phyloP scores from a whole-genome alignment of 2,329 filamentous ascomycete species.

The Nothophoma quercina region DNA sequence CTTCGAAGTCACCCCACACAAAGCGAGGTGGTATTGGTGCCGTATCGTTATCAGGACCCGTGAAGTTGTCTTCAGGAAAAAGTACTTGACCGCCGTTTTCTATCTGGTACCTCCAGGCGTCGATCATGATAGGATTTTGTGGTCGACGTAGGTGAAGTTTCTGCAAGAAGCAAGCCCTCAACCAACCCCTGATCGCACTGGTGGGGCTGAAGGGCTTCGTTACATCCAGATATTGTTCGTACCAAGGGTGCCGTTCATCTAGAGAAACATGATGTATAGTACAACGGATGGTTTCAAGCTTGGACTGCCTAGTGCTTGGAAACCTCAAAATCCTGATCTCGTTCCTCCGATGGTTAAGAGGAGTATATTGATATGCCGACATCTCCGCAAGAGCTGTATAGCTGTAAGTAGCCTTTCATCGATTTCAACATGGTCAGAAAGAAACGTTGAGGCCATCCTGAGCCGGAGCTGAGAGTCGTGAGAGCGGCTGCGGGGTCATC shows the following conservation, averaged over 20 bases:
- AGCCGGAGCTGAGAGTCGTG: no score
- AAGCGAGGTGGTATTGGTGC: background rate
- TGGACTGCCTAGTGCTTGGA: no score
- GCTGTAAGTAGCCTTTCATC: no score
- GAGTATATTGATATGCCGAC: background rate
- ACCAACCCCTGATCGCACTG: background rate
- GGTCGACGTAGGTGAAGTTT: background rate
- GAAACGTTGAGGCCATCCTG: no score
- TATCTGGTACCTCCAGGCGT: background rate
- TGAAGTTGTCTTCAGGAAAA: background rate
- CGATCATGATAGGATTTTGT: background rate
- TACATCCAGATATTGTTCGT: background rate
- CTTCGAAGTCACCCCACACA: constrained; percentile 1
- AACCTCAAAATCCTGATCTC: background rate
- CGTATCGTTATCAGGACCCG: no score
- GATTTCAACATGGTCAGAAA: no score
- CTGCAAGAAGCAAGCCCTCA: background rate
- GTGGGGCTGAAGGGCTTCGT: background rate
- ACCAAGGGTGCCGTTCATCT: background rate
- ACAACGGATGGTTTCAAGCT: background rate
- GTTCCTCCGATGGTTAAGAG: background rate
- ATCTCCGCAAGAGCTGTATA: no score
- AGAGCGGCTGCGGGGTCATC: background rate
- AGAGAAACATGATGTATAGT: background rate
- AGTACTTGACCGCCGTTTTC: background rate